A percentile compares a stretch with the other conserved stretches of the same genome.
Evolutionary conservation across 345 rosid species (phyloP).

Genomic region (Melaleuca quinquenervia): DNA sequence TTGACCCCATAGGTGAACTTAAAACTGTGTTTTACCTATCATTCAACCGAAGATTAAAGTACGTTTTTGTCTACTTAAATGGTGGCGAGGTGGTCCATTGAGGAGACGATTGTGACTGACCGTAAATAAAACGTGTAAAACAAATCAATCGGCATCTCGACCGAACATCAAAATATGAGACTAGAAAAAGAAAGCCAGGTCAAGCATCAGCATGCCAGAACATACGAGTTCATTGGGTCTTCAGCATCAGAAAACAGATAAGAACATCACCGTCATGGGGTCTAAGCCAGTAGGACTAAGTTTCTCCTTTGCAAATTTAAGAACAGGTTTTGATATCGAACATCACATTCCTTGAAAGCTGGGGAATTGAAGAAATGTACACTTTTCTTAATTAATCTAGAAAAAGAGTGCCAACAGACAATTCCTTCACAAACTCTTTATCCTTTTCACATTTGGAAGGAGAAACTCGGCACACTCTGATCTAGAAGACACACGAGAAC

Average conservation of each 20-base stretch:
- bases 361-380: neutral
- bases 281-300: neutral
- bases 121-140: neutral
- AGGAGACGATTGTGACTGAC: neutral
- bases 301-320: neutral
- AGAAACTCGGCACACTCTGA: neutral
- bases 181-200: neutral
- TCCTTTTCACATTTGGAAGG: constrained; percentile 1
- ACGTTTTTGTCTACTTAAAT: neutral
- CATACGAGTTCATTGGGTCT: neutral
- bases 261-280: neutral
- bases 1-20: neutral
- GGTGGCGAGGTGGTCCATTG: neutral
- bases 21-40: neutral
- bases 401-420: neutral
- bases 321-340: neutral
- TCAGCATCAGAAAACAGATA: neutral
- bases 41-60: neutral
- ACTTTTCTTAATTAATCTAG: constrained; percentile 4
- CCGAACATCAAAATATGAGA: neutral
- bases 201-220: neutral
- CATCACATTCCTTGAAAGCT: neutral
- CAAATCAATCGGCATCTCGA: neutral
- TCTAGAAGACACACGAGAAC: constrained; percentile 1
- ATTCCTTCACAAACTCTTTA: neutral